Evolutionary conservation across 495 filamentous ascomycete genomes (phyloP), one percentile per base, ranked within the genome.

Genomic region (Lophiotrema nucula): DNA sequence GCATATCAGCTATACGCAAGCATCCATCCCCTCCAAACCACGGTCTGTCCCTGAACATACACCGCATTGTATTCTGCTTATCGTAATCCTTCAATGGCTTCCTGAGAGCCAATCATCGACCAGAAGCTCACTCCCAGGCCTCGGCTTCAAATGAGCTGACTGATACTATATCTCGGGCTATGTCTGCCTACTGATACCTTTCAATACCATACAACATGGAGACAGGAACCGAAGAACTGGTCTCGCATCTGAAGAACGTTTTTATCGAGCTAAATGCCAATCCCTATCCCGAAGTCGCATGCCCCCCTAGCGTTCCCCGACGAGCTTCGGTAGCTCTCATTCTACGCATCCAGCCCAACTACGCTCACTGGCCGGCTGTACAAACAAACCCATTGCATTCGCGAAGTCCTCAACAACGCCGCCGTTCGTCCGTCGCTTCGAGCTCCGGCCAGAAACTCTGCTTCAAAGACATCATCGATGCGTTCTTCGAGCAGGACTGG

Each of bases 261-360:
- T 69, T 88, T 37, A 53, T 71, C 19, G 72, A 78, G 47, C 76
- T 87, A 19, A 66, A 74, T 60, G 68, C 74, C 16, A 71, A 80
- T 50, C 79, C 84, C 21, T 88, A 82, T 63, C 82, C 85, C 18
- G 72, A 83, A 50, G 76, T 89, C 21, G 75, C 81, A 33, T 86
- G 85, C 60, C 86, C 88, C 6, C 76, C 77, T 41, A 67, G 61
- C 39, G 80, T 81, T 67, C 81, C 78, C 50, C 87, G 85, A 69
- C 78, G 88, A 28, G 88, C 88, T 48, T 87, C 88, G 10, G 87
- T 90, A 28, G 85, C 87, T 46, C 67, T 90, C 42, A 80, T 90
- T 46, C 73, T 91, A 52, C 84, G 87, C 54, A 76, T 91, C 19
- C 76, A 84, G 43, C 86, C 85, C 23, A 74, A 77, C 37, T 81